Percentiles rank a stretch among this genome's conserved stretches.
Conservation (phyloP, 352 stramenopile species). For the Halophytophthora batemanensis region DNA sequence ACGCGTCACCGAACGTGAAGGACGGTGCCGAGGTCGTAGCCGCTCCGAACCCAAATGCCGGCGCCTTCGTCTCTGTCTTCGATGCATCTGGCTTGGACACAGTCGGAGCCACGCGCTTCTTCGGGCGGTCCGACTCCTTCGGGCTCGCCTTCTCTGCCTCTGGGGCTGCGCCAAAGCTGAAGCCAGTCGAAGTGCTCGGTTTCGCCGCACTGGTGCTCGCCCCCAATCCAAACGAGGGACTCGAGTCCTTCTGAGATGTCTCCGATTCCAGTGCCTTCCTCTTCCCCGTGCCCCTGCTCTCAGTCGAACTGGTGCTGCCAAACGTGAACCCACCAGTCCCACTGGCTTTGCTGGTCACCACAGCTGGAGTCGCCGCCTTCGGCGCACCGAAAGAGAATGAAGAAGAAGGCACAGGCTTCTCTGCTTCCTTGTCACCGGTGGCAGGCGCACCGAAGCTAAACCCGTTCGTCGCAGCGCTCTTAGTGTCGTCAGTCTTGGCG, state of each 20-base stretch:
- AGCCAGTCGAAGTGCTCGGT: slow-evolving; percentile 15
- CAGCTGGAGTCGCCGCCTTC: slow-evolving; percentile 1
- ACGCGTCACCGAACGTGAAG: slow-evolving; percentile 23
- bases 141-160: slow-evolving; percentile 8
- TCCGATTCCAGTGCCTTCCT: slow-evolving; percentile 22
- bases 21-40: slow-evolving; percentile 1
- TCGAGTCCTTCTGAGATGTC: slow-evolving; percentile 3
- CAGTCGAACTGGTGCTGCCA: slow-evolving; percentile 7
- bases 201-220: slow-evolving; percentile 7
- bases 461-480: slow-evolving; percentile 16
- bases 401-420: slow-evolving; percentile 6
- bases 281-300: slow-evolving; percentile 18
- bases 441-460: slow-evolving; percentile 25
- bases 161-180: slow-evolving; percentile 27
- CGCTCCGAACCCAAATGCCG: slow-evolving; percentile 26
- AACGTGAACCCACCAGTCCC: slow-evolving; percentile 21
- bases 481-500: slow-evolving; percentile 3
- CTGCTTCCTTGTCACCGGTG: slow-evolving; percentile 5
- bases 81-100: slow-evolving; percentile 16
- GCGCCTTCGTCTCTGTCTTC: slow-evolving; percentile 18
- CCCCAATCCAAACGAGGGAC: slow-evolving; percentile 25
- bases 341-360: background rate
- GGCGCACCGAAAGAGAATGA: slow-evolving; percentile 32
- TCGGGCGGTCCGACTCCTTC: slow-evolving; percentile 23
- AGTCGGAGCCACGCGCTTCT: slow-evolving; percentile 21